These are phyloP conservation scores for Peltaster fructicola DNA, from an alignment of 2,329 filamentous ascomycete species.

Conservation along the genomic window DNA sequence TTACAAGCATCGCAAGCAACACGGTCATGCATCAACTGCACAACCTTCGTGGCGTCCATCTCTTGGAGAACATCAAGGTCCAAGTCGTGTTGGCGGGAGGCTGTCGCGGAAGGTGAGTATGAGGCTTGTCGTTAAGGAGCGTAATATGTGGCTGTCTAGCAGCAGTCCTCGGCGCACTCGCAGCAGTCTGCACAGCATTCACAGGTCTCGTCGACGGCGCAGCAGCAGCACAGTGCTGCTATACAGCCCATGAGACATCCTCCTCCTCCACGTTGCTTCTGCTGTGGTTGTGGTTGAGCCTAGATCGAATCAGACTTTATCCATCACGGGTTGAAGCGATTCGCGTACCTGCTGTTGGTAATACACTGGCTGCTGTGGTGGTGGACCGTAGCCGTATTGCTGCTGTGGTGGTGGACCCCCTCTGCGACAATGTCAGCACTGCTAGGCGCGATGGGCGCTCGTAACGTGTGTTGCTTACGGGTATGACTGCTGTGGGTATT, in stretches of 20 bases:
- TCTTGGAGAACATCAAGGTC: too few relatives aligned
- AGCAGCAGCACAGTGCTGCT: slow-evolving; percentile 43
- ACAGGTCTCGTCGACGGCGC: slow-evolving; percentile 45
- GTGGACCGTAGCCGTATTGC: slow-evolving; percentile 19
- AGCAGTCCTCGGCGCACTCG: slow-evolving; percentile 29
- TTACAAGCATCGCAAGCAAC: too few relatives aligned
- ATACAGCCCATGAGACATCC: slow-evolving; percentile 37
- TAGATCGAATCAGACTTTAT: slow-evolving; percentile 27
- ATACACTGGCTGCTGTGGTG: slow-evolving; percentile 10
- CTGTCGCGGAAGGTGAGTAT: too few relatives aligned
- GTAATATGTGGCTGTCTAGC: slow-evolving; percentile 7
- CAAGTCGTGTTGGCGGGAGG: too few relatives aligned
- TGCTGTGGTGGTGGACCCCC: slow-evolving; percentile 17
- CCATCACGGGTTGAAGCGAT: too few relatives aligned
- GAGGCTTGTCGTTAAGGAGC: too few relatives aligned
- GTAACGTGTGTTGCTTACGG: slow-evolving; percentile 8
- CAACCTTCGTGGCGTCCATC: too few relatives aligned
- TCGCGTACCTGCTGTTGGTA: slow-evolving; percentile 6
- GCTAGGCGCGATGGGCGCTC: slow-evolving; percentile 10
- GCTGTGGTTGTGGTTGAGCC: slow-evolving; percentile 31
- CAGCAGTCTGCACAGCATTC: slow-evolving; percentile 47
- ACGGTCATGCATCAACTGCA: too few relatives aligned
- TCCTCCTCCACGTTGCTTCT: slow-evolving; percentile 28
- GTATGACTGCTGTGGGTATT: slow-evolving; percentile 23
- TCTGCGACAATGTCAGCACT: slow-evolving; percentile 11